These are phyloP conservation scores for Gossypium bickii DNA, from an alignment of 345 rosid species.

Conservation along the genomic window DNA sequence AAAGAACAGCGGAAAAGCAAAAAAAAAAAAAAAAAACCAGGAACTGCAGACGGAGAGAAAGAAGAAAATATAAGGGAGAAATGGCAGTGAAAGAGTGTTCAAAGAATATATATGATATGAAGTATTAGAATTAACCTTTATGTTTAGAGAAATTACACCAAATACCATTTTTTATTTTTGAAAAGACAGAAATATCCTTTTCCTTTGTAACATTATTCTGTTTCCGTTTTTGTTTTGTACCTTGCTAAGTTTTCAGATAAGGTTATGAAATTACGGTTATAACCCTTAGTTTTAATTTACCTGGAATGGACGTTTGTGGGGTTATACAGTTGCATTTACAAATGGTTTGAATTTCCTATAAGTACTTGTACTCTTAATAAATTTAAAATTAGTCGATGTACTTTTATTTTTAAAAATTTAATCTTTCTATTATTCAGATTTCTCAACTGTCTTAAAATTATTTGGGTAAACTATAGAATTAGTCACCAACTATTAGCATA, in stretches of 20 bases:
- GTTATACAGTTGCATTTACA: not conserved
- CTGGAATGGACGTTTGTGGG: not conserved
- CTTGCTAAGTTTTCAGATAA: not conserved
- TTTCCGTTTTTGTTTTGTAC: not conserved
- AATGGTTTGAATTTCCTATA: not conserved
- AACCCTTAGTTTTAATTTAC: no score
- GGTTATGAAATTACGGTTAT: not conserved
- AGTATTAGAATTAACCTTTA: not conserved
- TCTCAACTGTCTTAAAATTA: no score
- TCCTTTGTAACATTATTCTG: not conserved
- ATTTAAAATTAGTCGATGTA: no score
- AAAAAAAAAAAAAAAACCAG: no score
- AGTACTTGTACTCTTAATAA: no score
- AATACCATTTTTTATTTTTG: not conserved
- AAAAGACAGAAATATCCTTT: constrained; percentile 20
- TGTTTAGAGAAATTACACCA: not conserved
- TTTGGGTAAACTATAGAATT: no score
- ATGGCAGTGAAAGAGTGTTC: not conserved
- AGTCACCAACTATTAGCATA: no score
- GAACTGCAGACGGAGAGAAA: not conserved
- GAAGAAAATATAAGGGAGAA: not conserved
- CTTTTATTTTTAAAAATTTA: no score
- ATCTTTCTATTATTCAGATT: fast-evolving
- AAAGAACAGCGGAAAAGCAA: no score
- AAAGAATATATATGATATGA: constrained; percentile 1